phyloP scores from a whole-genome alignment of 768 basidiomycete genomes.

The Gloeophyllum trabeum region DNA sequence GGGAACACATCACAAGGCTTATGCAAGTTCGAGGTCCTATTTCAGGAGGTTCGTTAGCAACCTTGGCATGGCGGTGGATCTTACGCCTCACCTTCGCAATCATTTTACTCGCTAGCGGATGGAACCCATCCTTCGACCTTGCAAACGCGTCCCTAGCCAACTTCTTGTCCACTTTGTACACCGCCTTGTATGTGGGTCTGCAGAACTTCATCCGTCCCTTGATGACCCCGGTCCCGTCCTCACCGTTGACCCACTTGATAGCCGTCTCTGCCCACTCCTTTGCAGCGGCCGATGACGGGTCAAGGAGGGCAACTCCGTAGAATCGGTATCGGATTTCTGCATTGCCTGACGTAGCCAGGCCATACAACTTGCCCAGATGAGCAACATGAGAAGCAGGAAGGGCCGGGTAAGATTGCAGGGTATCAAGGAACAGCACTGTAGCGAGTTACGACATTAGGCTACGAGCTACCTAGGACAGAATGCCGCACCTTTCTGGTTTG shows the following conservation, averaged over 20 bases:
- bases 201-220: constrained; percentile 86
- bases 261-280: constrained; percentile 39
- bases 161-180: constrained; percentile 36
- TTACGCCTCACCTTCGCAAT: constrained; percentile 73
- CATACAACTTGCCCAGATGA: constrained; percentile 45
- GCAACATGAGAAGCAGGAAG: constrained; percentile 49
- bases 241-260: constrained; percentile 58
- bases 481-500: constrained; percentile 61
- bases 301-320: constrained; percentile 57
- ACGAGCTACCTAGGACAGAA: not conserved
- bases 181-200: constrained; percentile 49
- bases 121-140: constrained; percentile 42
- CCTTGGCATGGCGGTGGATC: too few relatives aligned
- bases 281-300: constrained; percentile 35
- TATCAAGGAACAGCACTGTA: constrained; percentile 77
- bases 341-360: constrained; percentile 46
- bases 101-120: constrained; percentile 65
- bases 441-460: constrained; percentile 1
- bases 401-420: constrained; percentile 48
- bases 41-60: too few relatives aligned
- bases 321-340: constrained; percentile 72
- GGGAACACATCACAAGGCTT: too few relatives aligned
- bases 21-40: too few relatives aligned
- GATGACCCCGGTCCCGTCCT: constrained; percentile 41
- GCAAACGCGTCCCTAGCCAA: constrained; percentile 43